Conservation (phyloP, 768 basidiomycete genomes). For the Pulveroboletus sp. region DNA sequence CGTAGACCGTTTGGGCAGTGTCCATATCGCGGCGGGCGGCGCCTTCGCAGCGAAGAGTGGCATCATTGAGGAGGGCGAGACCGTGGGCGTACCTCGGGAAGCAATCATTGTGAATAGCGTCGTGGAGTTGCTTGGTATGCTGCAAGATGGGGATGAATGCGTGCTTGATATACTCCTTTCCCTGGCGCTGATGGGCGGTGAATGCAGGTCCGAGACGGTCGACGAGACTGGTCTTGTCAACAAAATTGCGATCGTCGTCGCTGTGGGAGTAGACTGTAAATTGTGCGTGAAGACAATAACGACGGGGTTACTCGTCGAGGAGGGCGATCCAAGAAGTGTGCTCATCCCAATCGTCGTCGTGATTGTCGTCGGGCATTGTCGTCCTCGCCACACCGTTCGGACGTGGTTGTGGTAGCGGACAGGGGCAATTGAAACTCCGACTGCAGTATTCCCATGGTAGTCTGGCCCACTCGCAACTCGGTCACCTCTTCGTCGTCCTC, state of each 20-base stretch:
- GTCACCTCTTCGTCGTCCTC: slow-evolving; percentile 5
- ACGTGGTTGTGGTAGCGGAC: neutral
- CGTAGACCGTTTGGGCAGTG: slow-evolving; percentile 36
- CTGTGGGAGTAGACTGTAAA: slow-evolving; percentile 19
- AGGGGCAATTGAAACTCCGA: slow-evolving; percentile 22
- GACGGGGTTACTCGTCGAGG: slow-evolving; percentile 21
- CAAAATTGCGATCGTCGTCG: slow-evolving; percentile 35
- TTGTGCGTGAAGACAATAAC: neutral
- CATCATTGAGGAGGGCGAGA: slow-evolving; percentile 49
- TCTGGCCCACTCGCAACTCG: slow-evolving; percentile 4
- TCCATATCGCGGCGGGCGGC: slow-evolving; percentile 41
- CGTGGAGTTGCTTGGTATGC: slow-evolving; percentile 35
- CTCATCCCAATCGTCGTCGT: slow-evolving; percentile 24
- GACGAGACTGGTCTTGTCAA: slow-evolving; percentile 42
- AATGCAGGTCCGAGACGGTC: slow-evolving; percentile 43
- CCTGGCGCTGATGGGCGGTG: slow-evolving; percentile 27
- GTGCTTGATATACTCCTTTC: slow-evolving; percentile 30
- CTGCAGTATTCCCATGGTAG: slow-evolving; percentile 4
- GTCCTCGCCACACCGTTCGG: neutral
- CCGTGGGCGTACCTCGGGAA: slow-evolving; percentile 34
- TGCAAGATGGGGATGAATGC: slow-evolving; percentile 34
- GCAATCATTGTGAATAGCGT: slow-evolving; percentile 30
- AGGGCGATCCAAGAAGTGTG: slow-evolving; percentile 25
- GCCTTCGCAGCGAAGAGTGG: slow-evolving; percentile 49
- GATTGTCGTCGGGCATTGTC: slow-evolving; percentile 5